Base-by-base conservation (phyloP, 2,329 filamentous ascomycete genomes). In the Verticillium albo-atrum region DNA sequence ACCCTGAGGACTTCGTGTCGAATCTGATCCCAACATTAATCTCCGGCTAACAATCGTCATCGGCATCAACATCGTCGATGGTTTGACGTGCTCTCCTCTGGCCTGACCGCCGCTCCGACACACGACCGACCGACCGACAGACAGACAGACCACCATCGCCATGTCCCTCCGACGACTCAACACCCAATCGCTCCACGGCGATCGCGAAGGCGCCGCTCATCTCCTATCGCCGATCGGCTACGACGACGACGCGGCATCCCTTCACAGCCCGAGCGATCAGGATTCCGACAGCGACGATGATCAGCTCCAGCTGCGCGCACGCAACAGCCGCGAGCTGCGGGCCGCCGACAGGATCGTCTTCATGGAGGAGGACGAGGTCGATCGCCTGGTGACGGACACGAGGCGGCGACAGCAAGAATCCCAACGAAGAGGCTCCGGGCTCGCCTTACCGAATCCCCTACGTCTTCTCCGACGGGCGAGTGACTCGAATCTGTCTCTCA, bases 231-330 rank as follows among this genome's bases (percentile, higher is more conserved):
- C 87, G 47, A 73, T 78, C 62, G 81, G 78, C 54, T 89, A 89
- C 76, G 88, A 90, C 65, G 86, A 87, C 67, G 89, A 91, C 72
- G 87, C 86, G 57, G 77, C 83, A 14, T 90, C 88, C 6, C 75
- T 91, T 50, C 83, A 87, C 67, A 86, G 82, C 67, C 83, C 83
- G 63, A 87, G 83, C 75, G 88, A 90, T 68, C 88, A 91, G 71
- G 89, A 91, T 69, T 89, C 86, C 60, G 89, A 92, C 70, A 90
- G 86, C 74, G 89, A 91, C 65, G 89, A 92, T 71, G 88, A 92
- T 71, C 80, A 90, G 67, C 79, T 90, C 57, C 76, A 89, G 62
- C 78, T 82, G 60, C 83, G 82, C 9, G 86, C 86, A 34, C 83
- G 89, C 54, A 90, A 86, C 64, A 90, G 87, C 68, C 78, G 83